These are phyloP conservation scores for Nitzschia palea DNA, from an alignment of 108 stramenopile genomes.

Conservation along the genomic window DNA sequence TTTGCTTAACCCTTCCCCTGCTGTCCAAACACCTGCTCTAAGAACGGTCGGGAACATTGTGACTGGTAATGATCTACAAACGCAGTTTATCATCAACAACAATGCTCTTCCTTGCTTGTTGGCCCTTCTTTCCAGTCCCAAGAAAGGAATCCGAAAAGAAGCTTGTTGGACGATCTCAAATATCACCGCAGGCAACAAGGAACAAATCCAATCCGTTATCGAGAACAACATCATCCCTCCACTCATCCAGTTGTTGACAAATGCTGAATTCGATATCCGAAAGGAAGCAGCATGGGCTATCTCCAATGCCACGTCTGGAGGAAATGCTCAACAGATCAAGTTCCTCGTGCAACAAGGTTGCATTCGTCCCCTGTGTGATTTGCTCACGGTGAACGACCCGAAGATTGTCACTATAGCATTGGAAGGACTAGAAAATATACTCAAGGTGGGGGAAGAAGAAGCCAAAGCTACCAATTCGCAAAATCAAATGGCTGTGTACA, in stretches of 20 bases:
- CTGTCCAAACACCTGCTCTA: slow-evolving; percentile 97
- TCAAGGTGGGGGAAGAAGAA: slow-evolving; percentile 94
- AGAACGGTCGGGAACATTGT: slow-evolving; percentile 99
- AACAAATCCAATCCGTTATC: slow-evolving; percentile 97
- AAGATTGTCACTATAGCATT: slow-evolving; percentile 97
- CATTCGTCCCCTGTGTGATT: slow-evolving; percentile 93
- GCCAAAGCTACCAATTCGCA: slow-evolving; percentile 67
- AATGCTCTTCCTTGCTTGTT: slow-evolving; percentile 93
- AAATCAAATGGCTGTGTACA: slow-evolving; percentile 91
- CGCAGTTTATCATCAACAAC: slow-evolving; percentile 95
- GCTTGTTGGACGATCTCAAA: slow-evolving; percentile 99
- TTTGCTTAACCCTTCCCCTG: slow-evolving; percentile 86
- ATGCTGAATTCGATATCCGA: slow-evolving; percentile 98
- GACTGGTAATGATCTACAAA: slow-evolving; percentile 95
- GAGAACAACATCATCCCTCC: slow-evolving; percentile 95
- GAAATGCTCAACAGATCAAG: slow-evolving; percentile 92
- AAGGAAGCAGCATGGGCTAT: slow-evolving; percentile 99
- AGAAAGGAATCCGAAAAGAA: slow-evolving; percentile 98
- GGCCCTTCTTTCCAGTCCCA: slow-evolving; percentile 88
- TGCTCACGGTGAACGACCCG: slow-evolving; percentile 87
- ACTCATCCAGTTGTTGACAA: slow-evolving; percentile 87
- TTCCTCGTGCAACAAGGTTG: slow-evolving; percentile 93
- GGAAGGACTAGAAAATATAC: slow-evolving; percentile 98
- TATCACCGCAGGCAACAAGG: slow-evolving; percentile 97
- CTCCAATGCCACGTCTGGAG: slow-evolving; percentile 97